Conservation (phyloP, 371 early-diverging fungal species). For the Aphelidium insulamus region DNA sequence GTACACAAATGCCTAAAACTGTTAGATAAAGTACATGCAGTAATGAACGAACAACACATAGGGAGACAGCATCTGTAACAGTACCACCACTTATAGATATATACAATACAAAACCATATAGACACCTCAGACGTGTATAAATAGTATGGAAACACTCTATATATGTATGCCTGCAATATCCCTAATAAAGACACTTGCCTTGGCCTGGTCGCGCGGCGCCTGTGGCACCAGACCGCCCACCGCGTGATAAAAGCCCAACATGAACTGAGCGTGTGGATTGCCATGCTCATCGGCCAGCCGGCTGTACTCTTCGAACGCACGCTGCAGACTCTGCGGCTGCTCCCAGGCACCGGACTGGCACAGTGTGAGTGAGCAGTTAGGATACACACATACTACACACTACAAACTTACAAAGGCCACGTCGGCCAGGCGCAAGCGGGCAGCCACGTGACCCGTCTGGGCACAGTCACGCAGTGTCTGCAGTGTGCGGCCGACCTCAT, state of each 20-base stretch:
- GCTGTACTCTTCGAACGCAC: conserved; percentile 33
- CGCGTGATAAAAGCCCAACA: conserved; percentile 68
- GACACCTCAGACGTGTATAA: too few species aligned
- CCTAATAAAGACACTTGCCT: conserved; percentile 4
- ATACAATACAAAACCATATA: too few species aligned
- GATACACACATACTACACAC: background rate
- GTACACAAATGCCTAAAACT: conserved; percentile 40
- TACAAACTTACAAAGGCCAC: conserved; percentile 16
- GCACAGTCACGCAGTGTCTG: conserved; percentile 8
- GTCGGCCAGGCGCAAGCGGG: conserved; percentile 18
- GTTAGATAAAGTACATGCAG: too few species aligned
- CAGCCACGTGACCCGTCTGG: conserved; percentile 12
- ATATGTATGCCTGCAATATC: background rate
- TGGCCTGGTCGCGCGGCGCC: conserved; percentile 22
- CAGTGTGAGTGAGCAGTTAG: background rate
- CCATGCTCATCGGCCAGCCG: conserved; percentile 34
- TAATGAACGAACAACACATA: too few species aligned
- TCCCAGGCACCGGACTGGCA: conserved; percentile 18
- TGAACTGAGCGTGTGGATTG: conserved; percentile 64
- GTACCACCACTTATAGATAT: too few species aligned
- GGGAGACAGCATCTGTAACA: too few species aligned
- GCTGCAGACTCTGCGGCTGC: conserved; percentile 20
- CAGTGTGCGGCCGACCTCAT: too few species aligned
- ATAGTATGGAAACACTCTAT: background rate
- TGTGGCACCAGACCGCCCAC: conserved; percentile 37